Evolutionary conservation across 345 rosid species (phyloP), one percentile per base, ranked within the genome.

Genomic region (Ricinus communis): DNA sequence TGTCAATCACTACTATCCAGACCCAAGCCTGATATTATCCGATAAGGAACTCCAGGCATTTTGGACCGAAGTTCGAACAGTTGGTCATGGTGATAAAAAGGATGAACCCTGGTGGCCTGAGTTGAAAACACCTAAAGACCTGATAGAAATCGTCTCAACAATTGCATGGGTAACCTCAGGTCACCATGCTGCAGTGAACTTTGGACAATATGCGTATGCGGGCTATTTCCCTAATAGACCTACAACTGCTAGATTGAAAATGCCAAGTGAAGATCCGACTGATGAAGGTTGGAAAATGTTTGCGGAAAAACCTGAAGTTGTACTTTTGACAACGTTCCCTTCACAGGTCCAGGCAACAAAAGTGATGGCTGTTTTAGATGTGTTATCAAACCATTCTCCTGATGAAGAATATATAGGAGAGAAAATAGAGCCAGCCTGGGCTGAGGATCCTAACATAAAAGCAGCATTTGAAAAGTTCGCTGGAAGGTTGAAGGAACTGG

Each of bases 161-260:
- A 82, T 87, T 0, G 60, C 71, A 0, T 87, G 89, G 90, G 77
- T 82, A 9, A 10, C 87, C 30, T 84, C 89, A 0, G 85, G 84
- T 6, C 89, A 84, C 72, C 89, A 87, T 10, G 82, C 89, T 0
- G 76, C 89, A 0, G 88, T 87, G 15, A 85, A 87, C 84, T 87
- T 85, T n/a, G 89, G 88, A 0, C 92, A 87, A 38, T 87, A 87
- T 62, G 2, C 76, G 12, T 85, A 75, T 25, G 88, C 65, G 0
- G 92, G 87, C 0, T 87, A 84, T 74, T 74, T 87, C 72, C 87
- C 89, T 0, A 87, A 78, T 63, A 67, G 83, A 55, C 89, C 92
- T 2, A 76, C 89, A 55, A 74, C 67, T 16, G 76, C 85, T 0
- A 80, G 89, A 58, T 40, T 5, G 24, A 76, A 78, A 13, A 84